Evolutionary conservation across 202 grass and related monocot species (phyloP).

Genomic region (Zoysia matrella): DNA sequence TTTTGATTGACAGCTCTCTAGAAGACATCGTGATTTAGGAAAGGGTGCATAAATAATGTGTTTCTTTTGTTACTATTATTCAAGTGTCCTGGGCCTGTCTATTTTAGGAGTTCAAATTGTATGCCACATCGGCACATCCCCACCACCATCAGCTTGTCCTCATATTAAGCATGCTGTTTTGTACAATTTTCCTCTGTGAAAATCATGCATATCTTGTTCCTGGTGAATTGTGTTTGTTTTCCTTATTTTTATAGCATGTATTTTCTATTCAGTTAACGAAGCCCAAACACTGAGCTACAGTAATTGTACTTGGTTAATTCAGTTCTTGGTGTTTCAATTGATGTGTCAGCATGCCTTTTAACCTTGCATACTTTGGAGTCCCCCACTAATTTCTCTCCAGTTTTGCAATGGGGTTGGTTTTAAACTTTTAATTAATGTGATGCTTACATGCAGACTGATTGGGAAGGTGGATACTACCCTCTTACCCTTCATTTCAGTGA

Average conservation of each 20-base stretch:
- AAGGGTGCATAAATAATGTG: neutral
- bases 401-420: neutral
- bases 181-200: neutral
- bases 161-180: neutral
- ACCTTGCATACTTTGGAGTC: neutral
- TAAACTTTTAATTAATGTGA: neutral
- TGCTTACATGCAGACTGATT: conserved; percentile 68
- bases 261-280: neutral
- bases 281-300: too few relatives aligned
- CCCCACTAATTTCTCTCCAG: neutral
- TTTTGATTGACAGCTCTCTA: too few relatives aligned
- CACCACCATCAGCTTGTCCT: conserved; percentile 4
- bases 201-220: neutral
- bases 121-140: neutral
- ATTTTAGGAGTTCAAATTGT: conserved; percentile 23
- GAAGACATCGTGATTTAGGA: neutral
- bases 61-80: neutral
- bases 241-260: neutral
- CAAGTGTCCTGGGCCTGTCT: neutral
- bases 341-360: neutral
- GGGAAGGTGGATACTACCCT: conserved; percentile 78
- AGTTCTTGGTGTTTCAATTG: neutral
- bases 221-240: conserved; percentile 4
- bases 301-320: too few relatives aligned
- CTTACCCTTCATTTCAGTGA: conserved; percentile 62